phyloP scores from a whole-genome alignment of 306 rosid species.

The Lathyrus oleraceus region DNA sequence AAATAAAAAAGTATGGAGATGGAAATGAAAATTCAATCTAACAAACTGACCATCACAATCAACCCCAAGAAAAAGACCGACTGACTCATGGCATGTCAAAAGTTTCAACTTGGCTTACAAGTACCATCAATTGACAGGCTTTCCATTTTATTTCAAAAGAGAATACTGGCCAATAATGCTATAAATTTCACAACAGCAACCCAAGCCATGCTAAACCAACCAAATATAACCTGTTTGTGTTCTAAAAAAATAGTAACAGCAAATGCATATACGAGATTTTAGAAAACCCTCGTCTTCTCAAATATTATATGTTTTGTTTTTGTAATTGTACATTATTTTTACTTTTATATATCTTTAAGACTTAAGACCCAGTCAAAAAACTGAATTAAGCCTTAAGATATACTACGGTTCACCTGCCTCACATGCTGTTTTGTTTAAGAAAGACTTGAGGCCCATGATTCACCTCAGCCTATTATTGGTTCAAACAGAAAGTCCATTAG shows the following conservation, averaged over 20 bases:
- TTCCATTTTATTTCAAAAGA: constrained; percentile 14
- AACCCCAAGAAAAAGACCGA: not conserved
- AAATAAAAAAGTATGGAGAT: constrained; percentile 8
- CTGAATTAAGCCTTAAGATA: too few species aligned
- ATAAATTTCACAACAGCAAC: constrained; percentile 18
- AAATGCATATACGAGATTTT: not conserved
- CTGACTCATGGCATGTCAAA: not conserved
- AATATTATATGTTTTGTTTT: too few species aligned
- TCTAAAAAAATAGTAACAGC: not conserved
- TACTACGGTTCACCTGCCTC: too few species aligned
- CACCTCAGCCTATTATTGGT: too few species aligned
- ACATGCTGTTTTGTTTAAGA: too few species aligned
- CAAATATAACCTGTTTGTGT: not conserved
- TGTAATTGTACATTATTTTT: too few species aligned
- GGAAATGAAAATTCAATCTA: constrained; percentile 18
- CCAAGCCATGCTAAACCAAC: constrained; percentile 18
- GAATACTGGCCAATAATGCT: not conserved
- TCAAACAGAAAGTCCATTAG: too few species aligned
- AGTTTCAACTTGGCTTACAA: constrained; percentile 11
- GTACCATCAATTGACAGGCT: not conserved
- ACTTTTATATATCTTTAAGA: too few species aligned
- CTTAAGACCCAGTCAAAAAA: too few species aligned
- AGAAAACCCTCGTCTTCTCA: too few species aligned
- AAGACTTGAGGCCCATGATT: too few species aligned
- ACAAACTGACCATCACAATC: constrained; percentile 25